A percentile compares a stretch with the other conserved stretches of the same genome.
These are phyloP conservation scores for Lentinula novae-zelandiae DNA, from an alignment of 1,284 basidiomycete species.

Conservation along the genomic window DNA sequence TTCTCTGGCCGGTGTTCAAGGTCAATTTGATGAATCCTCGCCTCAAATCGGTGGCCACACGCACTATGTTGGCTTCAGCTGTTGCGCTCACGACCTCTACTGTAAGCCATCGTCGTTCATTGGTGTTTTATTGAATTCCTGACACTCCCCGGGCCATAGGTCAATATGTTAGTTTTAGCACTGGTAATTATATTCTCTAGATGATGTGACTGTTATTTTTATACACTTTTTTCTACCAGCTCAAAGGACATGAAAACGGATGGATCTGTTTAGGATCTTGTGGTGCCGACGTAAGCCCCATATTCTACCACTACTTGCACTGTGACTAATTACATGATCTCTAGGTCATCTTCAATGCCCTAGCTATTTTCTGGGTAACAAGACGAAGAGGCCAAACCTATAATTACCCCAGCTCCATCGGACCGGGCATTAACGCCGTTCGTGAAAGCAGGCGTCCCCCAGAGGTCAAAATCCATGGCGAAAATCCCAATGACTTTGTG, in stretches of 20 bases:
- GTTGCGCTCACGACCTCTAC: slow-evolving; percentile 36
- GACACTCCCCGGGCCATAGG: background rate
- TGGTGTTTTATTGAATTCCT: background rate
- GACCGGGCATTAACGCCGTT: background rate
- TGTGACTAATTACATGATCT: background rate
- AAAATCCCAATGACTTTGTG: background rate
- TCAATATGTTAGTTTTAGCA: background rate
- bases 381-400: background rate
- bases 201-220: background rate
- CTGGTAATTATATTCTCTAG: background rate
- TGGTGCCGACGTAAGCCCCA: slow-evolving; percentile 6
- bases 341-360: slow-evolving; percentile 8
- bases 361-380: slow-evolving; percentile 7
- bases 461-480: background rate
- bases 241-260: slow-evolving; percentile 9
- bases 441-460: background rate
- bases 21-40: slow-evolving; percentile 27
- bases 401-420: background rate
- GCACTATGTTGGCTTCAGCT: slow-evolving; percentile 36
- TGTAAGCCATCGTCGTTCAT: slow-evolving; percentile 30
- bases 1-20: slow-evolving; percentile 38
- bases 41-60: slow-evolving; percentile 29
- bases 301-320: background rate
- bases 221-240: background rate
- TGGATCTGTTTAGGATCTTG: slow-evolving; percentile 12